phyloP scores from a whole-genome alignment of 805 yeast species.

The Wickerhamomyces bovis region DNA sequence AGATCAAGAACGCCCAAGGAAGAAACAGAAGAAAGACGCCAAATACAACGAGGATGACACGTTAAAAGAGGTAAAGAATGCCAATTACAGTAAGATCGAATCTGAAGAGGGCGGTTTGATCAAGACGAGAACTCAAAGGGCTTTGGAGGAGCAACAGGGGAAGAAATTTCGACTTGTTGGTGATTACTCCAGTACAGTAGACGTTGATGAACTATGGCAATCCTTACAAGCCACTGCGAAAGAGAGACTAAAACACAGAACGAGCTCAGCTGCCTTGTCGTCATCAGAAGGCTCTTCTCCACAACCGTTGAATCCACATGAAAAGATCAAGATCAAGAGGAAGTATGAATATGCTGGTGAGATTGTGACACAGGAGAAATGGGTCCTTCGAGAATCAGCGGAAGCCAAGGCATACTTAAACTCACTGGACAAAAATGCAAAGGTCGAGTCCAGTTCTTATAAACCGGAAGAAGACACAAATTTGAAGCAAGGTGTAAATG shows the following conservation, averaged over 20 bases:
- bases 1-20: conserved; percentile 15
- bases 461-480: conserved; percentile 3
- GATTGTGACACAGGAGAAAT: conserved; percentile 66
- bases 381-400: conserved; percentile 71
- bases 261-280: conserved; percentile 14
- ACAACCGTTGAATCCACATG: conserved; percentile 20
- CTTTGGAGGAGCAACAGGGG: conserved; percentile 32
- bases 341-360: conserved; percentile 90
- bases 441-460: conserved; percentile 14
- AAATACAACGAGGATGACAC: conserved; percentile 33
- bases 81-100: conserved; percentile 46
- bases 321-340: conserved; percentile 64
- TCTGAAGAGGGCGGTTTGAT: conserved; percentile 57
- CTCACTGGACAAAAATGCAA: conserved; percentile 37
- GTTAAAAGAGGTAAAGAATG: conserved; percentile 25
- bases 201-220: conserved; percentile 50
- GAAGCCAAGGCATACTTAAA: conserved; percentile 80
- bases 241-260: conserved; percentile 20
- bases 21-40: conserved; percentile 17
- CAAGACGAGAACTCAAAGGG: conserved; percentile 62
- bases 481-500: conserved; percentile 12
- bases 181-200: conserved; percentile 26
- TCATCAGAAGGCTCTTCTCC: conserved; percentile 7
- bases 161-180: conserved; percentile 16
- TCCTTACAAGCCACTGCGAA: conserved; percentile 37